Evolutionary conservation across 1,284 basidiomycete species (phyloP), one percentile per base, ranked within the genome.

Genomic region (Coniferiporia weirii): DNA sequence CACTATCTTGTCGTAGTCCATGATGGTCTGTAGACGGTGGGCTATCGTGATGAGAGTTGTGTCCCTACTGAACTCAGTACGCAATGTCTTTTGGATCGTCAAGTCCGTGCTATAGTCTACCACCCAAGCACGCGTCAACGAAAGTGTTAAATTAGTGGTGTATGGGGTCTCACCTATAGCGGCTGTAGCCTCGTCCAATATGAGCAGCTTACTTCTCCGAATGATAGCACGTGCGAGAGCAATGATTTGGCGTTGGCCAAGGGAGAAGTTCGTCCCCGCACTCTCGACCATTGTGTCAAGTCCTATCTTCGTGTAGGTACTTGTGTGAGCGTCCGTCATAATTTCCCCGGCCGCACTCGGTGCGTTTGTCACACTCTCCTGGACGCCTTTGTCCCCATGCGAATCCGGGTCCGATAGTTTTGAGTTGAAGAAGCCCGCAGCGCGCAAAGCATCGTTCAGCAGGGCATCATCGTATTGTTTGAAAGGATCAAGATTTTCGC

Each of bases 391-490:
- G 12, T 34, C 34, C 3, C 17, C 44, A 20, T 46, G 12, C 12
- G 48, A 40, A 1, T 20, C 34, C 6, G 43, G n/a, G 19, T 38
- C 40, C 1, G 36, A 20, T 15, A 59, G 52, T 43, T 66, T 66
- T 2, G 66, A 44, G 12, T 60, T 60, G 54, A 64, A 61, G 1
- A 80, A 68, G 48, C 78, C 76, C 38, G 78, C 76, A 8, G 75
- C 69, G 57, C 77, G 71, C 1, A 81, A 70, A 5, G 78, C 78
- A 56, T 73, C 75, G 66, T 79, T 77, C 40, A 82, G 72, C 54
- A 72, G 72, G n/a, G 71, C 72, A 63, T 82, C 79, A 46, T 80
- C 77, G 64, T 75, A 72, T 61, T 75, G 72, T 27, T 71, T 74
- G 63, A 79, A 79, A 0, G 79, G 80, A 52, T 69, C 67, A 12